Evolutionary conservation across 2,329 filamentous ascomycete species (phyloP).

Genomic region (Ophiocordyceps camponoti-leonardi): DNA sequence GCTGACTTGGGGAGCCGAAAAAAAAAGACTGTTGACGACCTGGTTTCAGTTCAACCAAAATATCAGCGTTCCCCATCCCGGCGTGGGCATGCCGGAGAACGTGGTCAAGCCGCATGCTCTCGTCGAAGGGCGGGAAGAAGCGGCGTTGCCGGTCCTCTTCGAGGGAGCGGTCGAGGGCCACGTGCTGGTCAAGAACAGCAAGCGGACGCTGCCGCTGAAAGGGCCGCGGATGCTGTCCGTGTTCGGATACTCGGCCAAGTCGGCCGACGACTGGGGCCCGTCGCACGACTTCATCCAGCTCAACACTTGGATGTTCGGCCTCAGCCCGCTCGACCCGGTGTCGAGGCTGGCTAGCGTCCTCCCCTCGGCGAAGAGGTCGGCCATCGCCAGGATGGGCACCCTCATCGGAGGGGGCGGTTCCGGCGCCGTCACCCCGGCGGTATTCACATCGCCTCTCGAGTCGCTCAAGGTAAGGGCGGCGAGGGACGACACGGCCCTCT

Average conservation of each 20-base stretch:
- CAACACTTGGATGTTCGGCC: constrained; percentile 14
- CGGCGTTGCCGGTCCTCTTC: constrained; percentile 21
- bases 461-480: constrained; percentile 33
- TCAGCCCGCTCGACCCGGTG: background rate
- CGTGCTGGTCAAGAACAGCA: constrained; percentile 45
- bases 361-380: background rate
- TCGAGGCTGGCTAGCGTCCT: background rate
- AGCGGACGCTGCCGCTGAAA: constrained; percentile 34
- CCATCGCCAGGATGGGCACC: constrained; percentile 28
- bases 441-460: constrained; percentile 34
- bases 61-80: constrained; percentile 24
- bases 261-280: constrained; percentile 24
- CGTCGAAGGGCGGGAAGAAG: constrained; percentile 35
- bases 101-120: constrained; percentile 30
- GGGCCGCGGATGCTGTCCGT: constrained; percentile 33
- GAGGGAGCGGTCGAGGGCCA: constrained; percentile 45
- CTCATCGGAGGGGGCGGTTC: constrained; percentile 26
- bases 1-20: no score
- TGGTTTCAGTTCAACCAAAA: constrained; percentile 41
- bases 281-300: constrained; percentile 16
- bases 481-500: constrained; percentile 37
- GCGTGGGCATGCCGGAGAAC: constrained; percentile 31
- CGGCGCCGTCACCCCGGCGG: constrained; percentile 27
- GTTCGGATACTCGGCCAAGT: constrained; percentile 42
- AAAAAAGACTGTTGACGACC: constrained; percentile 22